Evolutionary conservation across 306 rosid species (phyloP), one percentile per base, ranked within the genome.

Genomic region (Pyrus bretschneideri): DNA sequence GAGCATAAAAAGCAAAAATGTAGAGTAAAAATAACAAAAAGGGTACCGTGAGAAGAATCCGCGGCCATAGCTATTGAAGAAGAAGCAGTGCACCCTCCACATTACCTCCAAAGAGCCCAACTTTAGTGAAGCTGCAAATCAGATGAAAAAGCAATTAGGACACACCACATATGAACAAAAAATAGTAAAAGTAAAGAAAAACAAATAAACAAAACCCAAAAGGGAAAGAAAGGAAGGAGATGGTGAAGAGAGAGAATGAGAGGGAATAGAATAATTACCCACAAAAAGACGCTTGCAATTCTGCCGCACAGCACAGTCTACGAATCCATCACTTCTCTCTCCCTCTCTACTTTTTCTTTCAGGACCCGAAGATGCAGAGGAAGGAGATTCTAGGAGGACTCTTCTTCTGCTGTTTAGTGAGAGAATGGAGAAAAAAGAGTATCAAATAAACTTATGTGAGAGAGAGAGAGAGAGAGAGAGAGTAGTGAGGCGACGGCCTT

Each of bases 41-140:
- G 42, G 73, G 80, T 9, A n/a, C 62, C 62, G 27, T 62, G 67
- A 84, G 97, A 83, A 64, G 92, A 95, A 90, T 92, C 96, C 38
- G 86, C 49, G 69, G 93, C 81, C 90, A 88, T 83, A 75, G 83
- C 64, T 75, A 71, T 49, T 60, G 76, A 88, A 82, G 61, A 67
- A 33, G 45, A 83, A 83, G 74, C 71, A 38, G 74, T 78, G 81
- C 73, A 77, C 35, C 77, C 84, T 80, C 84, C 78, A 84, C 98
- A 91, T 91, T 90, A 87, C 86, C 81, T 66, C 75, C 75, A 73
- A 66, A 85, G 78, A 87, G 44, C 81, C 76, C 58, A 74, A 64
- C 82, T 76, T 84, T 23, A 67, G 42, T 23, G 66, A 83, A 79
- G 81, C 96, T 94, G 90, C 68, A 81, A 81, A 71, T 45, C 67